Percentiles rank a stretch among this genome's conserved stretches.
Conservation (phyloP, 1,139 yeast genomes). For the Protomyces arabidopsidicola region DNA sequence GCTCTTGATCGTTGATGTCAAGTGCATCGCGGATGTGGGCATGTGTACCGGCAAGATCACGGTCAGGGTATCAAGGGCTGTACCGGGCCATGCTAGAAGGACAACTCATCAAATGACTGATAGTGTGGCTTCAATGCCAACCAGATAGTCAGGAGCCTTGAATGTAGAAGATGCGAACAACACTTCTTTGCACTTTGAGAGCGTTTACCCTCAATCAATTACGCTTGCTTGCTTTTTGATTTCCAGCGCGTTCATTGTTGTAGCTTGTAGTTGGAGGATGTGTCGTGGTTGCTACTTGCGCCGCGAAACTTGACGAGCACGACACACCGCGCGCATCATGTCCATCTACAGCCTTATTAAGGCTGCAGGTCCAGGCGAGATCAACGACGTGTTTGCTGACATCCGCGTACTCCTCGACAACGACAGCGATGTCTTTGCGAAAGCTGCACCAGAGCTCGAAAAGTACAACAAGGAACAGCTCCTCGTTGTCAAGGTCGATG, state of each 20-base stretch:
- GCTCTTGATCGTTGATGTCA: not conserved
- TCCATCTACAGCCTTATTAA: slow-evolving; percentile 14
- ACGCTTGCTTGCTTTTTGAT: not conserved
- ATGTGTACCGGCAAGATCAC: not conserved
- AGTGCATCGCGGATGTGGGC: not conserved
- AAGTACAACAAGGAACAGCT: slow-evolving; percentile 47
- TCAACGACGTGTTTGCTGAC: slow-evolving; percentile 35
- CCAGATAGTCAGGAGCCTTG: slow-evolving; percentile 14
- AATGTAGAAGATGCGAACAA: slow-evolving; percentile 5
- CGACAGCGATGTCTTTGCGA: slow-evolving; percentile 37
- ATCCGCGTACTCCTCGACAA: slow-evolving; percentile 41
- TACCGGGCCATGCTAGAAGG: slow-evolving; percentile 10
- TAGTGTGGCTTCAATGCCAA: slow-evolving; percentile 4
- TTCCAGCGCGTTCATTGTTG: not conserved
- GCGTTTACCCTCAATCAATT: not conserved
- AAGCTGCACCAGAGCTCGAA: slow-evolving; percentile 42
- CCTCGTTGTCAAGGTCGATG: slow-evolving; percentile 43
- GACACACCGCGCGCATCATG: too few species aligned
- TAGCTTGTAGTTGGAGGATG: not conserved
- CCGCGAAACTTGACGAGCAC: too few species aligned
- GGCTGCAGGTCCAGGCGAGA: slow-evolving; percentile 27
- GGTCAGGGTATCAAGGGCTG: slow-evolving; percentile 12
- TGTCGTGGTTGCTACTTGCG: not conserved
- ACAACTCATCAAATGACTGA: not conserved
- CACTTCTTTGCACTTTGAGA: not conserved